phyloP scores from a whole-genome alignment of 208 protist genomes.

The Crithidia expoeki region DNA sequence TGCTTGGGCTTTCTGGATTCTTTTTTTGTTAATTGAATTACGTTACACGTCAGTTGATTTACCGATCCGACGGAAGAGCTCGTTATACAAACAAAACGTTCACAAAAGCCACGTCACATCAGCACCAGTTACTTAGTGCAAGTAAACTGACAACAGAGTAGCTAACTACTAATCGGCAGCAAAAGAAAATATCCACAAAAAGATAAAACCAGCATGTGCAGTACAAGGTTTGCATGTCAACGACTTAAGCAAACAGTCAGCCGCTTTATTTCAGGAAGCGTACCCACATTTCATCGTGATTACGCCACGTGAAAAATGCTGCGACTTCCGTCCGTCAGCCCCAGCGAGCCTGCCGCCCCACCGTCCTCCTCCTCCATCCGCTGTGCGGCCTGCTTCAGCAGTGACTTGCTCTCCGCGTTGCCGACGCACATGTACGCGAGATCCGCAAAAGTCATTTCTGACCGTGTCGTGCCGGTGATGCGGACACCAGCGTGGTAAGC shows the following conservation, averaged over 20 bases:
- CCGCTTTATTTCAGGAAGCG: no score
- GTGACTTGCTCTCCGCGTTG: slow-evolving; percentile 62
- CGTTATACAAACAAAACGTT: no score
- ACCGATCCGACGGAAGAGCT: no score
- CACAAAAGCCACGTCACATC: no score
- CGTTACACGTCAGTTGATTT: background rate
- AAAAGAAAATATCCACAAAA: background rate
- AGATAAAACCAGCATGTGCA: no score
- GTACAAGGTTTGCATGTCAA: no score
- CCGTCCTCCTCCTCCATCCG: slow-evolving; percentile 66
- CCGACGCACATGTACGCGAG: slow-evolving; percentile 78
- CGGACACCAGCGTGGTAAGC: slow-evolving; percentile 41
- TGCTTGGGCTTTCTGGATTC: no score
- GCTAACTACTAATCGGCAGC: background rate
- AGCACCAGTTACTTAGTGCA: no score
- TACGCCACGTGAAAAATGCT: slow-evolving; percentile 48
- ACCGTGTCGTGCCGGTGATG: slow-evolving; percentile 35
- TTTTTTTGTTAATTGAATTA: background rate
- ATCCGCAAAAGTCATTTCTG: slow-evolving; percentile 68
- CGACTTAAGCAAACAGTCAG: no score
- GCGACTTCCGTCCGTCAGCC: slow-evolving; percentile 32
- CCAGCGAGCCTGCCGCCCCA: background rate
- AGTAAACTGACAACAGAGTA: background rate
- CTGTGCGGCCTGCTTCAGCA: slow-evolving; percentile 77
- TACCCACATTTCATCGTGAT: no score